A percentile compares a stretch with the other conserved stretches of the same genome.
Evolutionary conservation across 2,329 filamentous ascomycete species (phyloP).

Genomic region (Calonectria leucothoes): DNA sequence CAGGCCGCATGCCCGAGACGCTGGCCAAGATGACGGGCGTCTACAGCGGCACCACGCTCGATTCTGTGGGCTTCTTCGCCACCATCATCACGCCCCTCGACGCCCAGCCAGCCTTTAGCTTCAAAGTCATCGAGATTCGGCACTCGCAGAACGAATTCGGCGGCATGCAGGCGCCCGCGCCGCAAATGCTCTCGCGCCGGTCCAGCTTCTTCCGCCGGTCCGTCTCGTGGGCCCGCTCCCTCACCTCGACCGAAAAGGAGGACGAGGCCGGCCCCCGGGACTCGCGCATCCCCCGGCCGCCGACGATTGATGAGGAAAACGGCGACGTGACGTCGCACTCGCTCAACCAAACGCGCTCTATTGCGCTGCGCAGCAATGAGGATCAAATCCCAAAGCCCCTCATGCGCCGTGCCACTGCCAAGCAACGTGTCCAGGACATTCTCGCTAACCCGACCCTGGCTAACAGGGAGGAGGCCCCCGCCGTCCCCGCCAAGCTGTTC

Average conservation of each 20-base stretch:
- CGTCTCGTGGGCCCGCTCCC: constrained; percentile 26
- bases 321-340: constrained; percentile 5
- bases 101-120: constrained; percentile 58
- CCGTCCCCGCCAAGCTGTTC: constrained; percentile 59
- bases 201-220: constrained; percentile 18
- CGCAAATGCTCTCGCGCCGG: background rate
- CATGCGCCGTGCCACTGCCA: constrained; percentile 48
- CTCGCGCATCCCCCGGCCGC: constrained; percentile 21
- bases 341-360: constrained; percentile 13
- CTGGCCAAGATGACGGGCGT: constrained; percentile 69
- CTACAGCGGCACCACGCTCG: constrained; percentile 64
- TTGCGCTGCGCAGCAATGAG: constrained; percentile 15
- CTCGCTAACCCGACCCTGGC: constrained; percentile 57
- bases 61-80: constrained; percentile 70
- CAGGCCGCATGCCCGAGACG: constrained; percentile 65
- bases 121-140: constrained; percentile 61
- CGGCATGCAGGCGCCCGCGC: constrained; percentile 16
- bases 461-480: constrained; percentile 51
- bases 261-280: constrained; percentile 11
- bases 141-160: constrained; percentile 50
- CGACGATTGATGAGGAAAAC: constrained; percentile 27
- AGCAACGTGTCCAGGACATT: constrained; percentile 55
- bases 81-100: constrained; percentile 70
- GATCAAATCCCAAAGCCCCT: constrained; percentile 17
- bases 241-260: background rate